A percentile compares a stretch with the other conserved stretches of the same genome.
phyloP scores from a whole-genome alignment of 2,329 filamentous ascomycete genomes.

The Fusarium begoniae region DNA sequence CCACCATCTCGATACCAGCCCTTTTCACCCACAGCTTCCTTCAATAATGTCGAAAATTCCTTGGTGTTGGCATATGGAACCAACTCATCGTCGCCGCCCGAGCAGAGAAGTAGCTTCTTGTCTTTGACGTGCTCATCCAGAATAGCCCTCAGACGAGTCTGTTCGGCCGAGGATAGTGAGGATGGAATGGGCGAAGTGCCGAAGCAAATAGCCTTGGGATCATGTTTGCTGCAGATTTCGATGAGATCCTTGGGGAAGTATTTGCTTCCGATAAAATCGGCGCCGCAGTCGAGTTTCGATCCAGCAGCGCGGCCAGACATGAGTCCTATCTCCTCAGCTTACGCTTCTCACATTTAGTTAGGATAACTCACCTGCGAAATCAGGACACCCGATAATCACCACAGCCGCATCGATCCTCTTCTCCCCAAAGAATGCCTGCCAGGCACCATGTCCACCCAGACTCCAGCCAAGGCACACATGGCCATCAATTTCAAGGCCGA shows the following conservation, averaged over 20 bases:
- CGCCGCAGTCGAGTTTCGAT: constrained; percentile 65
- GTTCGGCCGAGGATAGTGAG: constrained; percentile 48
- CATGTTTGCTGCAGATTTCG: constrained; percentile 68
- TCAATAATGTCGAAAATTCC: constrained; percentile 70
- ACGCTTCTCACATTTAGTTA: not conserved
- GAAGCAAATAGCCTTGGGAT: constrained; percentile 81
- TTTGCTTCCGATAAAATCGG: constrained; percentile 75
- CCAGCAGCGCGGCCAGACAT: constrained; percentile 81
- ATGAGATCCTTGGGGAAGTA: constrained; percentile 80
- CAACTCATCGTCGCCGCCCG: constrained; percentile 73
- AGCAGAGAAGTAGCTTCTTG: constrained; percentile 72
- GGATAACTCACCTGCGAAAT: constrained; percentile 71
- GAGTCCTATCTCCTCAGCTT: constrained; percentile 54
- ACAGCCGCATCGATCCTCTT: constrained; percentile 81
- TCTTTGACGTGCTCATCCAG: constrained; percentile 62
- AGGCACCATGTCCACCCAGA: constrained; percentile 86
- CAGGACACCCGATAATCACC: constrained; percentile 87
- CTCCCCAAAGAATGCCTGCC: constrained; percentile 84
- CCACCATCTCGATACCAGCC: constrained; percentile 65
- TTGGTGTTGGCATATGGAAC: constrained; percentile 72
- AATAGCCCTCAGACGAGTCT: constrained; percentile 55
- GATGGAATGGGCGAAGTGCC: constrained; percentile 54
- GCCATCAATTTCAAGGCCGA: constrained; percentile 62
- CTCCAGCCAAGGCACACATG: constrained; percentile 85
- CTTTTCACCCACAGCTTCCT: constrained; percentile 55